Percentiles rank a stretch among this genome's conserved stretches.
These are phyloP conservation scores for Stereum hirsutum DNA, from an alignment of 1,284 basidiomycete genomes.

Conservation along the genomic window DNA sequence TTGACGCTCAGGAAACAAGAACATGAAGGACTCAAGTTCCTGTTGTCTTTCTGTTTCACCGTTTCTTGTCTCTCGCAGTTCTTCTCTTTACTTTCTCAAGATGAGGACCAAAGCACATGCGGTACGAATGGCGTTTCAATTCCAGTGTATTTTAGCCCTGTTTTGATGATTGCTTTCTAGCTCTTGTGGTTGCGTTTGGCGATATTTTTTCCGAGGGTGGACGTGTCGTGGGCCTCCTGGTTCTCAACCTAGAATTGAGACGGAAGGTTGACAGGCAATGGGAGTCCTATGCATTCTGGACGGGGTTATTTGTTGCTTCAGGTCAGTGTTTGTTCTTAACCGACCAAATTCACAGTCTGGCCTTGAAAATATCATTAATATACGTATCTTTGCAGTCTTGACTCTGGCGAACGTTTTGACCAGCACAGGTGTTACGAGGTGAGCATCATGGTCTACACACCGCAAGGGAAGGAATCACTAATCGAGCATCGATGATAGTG, in stretches of 20 bases:
- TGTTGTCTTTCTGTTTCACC: conserved; percentile 8
- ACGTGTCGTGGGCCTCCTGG: conserved; percentile 32
- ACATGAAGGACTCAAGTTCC: conserved; percentile 1
- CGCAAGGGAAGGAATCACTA: background rate
- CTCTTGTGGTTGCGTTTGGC: conserved; percentile 40
- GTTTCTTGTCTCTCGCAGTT: conserved; percentile 8
- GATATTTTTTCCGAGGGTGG: conserved; percentile 34
- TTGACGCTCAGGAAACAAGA: conserved; percentile 1
- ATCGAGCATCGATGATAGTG: background rate
- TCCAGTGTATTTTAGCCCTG: background rate
- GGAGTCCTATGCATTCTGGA: conserved; percentile 28
- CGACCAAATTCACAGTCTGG: background rate
- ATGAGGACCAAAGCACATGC: conserved; percentile 7
- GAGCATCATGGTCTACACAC: background rate
- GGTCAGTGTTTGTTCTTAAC: conserved; percentile 22
- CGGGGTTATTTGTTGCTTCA: conserved; percentile 25
- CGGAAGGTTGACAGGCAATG: conserved; percentile 20
- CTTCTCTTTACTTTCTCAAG: conserved; percentile 9
- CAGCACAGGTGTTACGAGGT: background rate
- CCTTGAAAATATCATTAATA: background rate
- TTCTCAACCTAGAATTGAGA: conserved; percentile 32
- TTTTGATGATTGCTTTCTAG: conserved; percentile 17
- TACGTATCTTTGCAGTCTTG: background rate
- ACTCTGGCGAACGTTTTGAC: background rate
- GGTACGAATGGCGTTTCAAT: too few relatives aligned